Evolutionary conservation across 148 eudicot species (phyloP).

Genomic region (Agrostemma githago): DNA sequence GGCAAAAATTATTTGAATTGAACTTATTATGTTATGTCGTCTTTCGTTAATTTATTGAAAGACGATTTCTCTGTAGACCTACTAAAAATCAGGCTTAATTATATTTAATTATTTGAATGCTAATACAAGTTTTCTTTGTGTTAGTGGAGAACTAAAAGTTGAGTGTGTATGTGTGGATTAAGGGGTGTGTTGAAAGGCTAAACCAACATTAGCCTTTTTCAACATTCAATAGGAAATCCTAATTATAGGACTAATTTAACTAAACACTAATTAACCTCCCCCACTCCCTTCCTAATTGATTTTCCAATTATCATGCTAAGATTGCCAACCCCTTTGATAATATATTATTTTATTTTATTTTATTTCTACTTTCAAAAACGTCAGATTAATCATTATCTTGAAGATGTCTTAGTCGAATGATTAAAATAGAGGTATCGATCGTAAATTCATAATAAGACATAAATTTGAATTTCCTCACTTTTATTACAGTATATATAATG

Average conservation of each 20-base stretch:
- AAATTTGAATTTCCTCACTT: too few relatives aligned
- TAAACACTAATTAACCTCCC: constrained; percentile 10
- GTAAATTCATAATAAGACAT: too few relatives aligned
- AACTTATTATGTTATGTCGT: too few relatives aligned
- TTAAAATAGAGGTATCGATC: too few relatives aligned
- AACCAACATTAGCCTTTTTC: constrained; percentile 33
- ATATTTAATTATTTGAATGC: constrained; percentile 1
- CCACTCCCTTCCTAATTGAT: not conserved
- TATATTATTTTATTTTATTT: too few relatives aligned
- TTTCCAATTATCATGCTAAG: not conserved
- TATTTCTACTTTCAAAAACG: not conserved
- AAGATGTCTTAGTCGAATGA: too few relatives aligned
- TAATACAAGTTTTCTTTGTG: constrained; percentile 4
- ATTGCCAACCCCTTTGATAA: too few relatives aligned
- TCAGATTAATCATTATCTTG: too few relatives aligned
- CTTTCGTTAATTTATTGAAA: too few relatives aligned
- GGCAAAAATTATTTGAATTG: too few relatives aligned
- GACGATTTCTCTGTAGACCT: too few relatives aligned
- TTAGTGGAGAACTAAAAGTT: constrained; percentile 26
- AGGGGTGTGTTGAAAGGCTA: constrained; percentile 22
- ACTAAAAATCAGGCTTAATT: not conserved
- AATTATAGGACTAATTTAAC: constrained; percentile 13
- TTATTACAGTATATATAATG: too few relatives aligned
- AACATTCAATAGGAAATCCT: constrained; percentile 12
- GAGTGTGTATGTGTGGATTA: constrained; percentile 17